phyloP scores from a whole-genome alignment of 306 rosid species.

The Bauhinia variegata region DNA sequence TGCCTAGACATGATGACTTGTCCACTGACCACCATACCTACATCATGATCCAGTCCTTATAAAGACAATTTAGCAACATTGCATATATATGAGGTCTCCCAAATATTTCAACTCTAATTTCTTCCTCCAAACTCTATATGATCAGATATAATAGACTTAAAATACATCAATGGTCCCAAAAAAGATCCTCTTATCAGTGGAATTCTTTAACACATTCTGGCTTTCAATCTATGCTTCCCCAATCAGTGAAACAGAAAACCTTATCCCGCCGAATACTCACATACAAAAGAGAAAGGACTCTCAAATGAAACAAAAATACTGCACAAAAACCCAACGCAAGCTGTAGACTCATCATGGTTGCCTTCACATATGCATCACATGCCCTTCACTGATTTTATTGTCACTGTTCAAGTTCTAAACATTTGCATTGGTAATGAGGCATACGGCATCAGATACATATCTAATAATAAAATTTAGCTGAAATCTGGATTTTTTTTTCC shows the following conservation, averaged over 20 bases:
- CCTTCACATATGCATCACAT: not conserved
- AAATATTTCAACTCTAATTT: not conserved
- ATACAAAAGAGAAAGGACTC: not conserved
- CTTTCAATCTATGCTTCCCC: not conserved
- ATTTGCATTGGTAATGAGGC: not conserved
- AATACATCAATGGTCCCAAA: not conserved
- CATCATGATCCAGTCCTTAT: not conserved
- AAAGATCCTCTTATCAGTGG: no score
- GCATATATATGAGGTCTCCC: not conserved
- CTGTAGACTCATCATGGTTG: no score
- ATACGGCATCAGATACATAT: not conserved
- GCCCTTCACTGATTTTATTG: constrained; percentile 4
- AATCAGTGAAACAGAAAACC: no score
- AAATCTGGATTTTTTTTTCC: not conserved
- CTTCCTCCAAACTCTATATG: not conserved
- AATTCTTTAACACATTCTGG: no score
- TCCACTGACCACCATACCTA: not conserved
- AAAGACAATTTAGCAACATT: not conserved
- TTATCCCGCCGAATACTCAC: not conserved
- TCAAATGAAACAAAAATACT: not conserved
- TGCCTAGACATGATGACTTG: not conserved
- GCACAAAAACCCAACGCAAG: not conserved
- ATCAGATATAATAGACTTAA: not conserved
- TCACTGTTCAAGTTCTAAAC: not conserved
- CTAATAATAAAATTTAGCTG: not conserved